A percentile compares a stretch with the other conserved stretches of the same genome.
Conservation (phyloP, 129 eudicot species). For the Tagetes patula region DNA sequence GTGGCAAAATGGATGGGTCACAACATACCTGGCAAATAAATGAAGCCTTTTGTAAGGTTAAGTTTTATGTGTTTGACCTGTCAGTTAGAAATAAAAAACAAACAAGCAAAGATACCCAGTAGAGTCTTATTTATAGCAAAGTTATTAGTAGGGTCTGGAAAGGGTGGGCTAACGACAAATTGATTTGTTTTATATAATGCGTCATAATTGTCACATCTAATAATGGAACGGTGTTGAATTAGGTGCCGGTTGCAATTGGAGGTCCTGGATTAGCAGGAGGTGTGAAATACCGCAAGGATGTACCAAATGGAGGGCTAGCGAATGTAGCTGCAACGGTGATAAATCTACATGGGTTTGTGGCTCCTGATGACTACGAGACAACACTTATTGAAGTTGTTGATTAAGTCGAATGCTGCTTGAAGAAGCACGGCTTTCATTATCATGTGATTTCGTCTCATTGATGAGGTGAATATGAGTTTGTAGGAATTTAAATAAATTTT, state of each 20-base stretch:
- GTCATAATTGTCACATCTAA: background rate
- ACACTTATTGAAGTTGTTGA: slow-evolving; percentile 71
- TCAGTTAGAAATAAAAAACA: background rate
- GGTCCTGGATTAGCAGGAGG: slow-evolving; percentile 79
- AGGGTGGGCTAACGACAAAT: too few relatives aligned
- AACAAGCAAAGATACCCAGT: background rate
- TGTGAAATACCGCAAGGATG: slow-evolving; percentile 75
- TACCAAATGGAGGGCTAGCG: slow-evolving; percentile 74
- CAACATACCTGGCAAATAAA: too few relatives aligned
- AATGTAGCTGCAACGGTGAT: slow-evolving; percentile 93
- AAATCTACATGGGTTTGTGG: slow-evolving; percentile 82
- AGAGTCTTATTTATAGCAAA: too few relatives aligned
- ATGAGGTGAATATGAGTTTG: background rate
- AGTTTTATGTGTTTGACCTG: too few relatives aligned
- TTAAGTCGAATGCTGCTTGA: background rate
- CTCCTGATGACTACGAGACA: slow-evolving; percentile 88
- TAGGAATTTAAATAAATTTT: background rate
- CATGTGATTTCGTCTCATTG: slow-evolving; percentile 6
- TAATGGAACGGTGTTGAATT: background rate
- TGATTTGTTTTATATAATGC: background rate
- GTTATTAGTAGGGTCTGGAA: too few relatives aligned
- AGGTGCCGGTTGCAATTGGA: slow-evolving; percentile 95
- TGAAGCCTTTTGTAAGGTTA: too few relatives aligned
- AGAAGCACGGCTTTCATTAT: background rate
- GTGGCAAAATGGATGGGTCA: background rate